phyloP scores from a whole-genome alignment of 768 basidiomycete species.

The Suillus subluteus region DNA sequence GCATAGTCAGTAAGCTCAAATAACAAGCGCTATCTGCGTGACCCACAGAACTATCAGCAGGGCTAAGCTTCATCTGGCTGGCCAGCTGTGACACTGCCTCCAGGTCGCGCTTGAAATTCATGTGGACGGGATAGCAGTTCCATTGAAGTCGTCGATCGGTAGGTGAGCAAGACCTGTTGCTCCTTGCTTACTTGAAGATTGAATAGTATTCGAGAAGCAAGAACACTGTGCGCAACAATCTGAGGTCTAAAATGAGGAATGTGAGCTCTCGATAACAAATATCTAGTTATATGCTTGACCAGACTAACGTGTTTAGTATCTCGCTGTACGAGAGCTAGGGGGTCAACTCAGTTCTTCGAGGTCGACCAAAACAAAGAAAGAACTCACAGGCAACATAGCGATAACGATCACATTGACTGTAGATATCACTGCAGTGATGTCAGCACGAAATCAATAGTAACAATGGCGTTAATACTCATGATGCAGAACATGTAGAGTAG shows the following conservation, averaged over 20 bases:
- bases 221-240: conserved; percentile 8
- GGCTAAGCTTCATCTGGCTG: background rate
- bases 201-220: conserved; percentile 12
- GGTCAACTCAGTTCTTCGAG: background rate
- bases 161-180: background rate
- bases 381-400: background rate
- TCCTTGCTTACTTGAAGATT: conserved; percentile 6
- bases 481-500: background rate
- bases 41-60: background rate
- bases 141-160: background rate
- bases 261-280: background rate
- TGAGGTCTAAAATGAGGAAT: conserved; percentile 1
- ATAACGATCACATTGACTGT: background rate
- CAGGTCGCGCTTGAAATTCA: background rate
- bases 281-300: background rate
- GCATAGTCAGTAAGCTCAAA: background rate
- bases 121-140: background rate
- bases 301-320: background rate
- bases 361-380: background rate
- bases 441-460: background rate
- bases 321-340: conserved; percentile 1
- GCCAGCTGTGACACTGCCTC: background rate
- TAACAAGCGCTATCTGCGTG: background rate
- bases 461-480: background rate
- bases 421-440: background rate